These are phyloP conservation scores for Fagus sylvatica DNA, from an alignment of 306 rosid genomes.

Conservation along the genomic window DNA sequence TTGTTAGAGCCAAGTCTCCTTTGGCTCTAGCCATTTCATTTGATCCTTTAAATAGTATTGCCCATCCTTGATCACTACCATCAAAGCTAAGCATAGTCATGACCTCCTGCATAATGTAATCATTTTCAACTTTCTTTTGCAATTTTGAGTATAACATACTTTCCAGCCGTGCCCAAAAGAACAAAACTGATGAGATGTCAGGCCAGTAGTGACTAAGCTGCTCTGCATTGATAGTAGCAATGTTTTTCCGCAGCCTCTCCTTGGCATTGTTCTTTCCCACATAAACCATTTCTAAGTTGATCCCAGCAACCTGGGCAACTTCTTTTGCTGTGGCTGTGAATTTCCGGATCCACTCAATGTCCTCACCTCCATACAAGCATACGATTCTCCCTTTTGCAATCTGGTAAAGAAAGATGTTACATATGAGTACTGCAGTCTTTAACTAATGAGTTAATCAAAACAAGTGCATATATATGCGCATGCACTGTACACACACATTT, in stretches of 20 bases:
- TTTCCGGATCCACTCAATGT: constrained; percentile 66
- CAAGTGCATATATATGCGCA: background rate
- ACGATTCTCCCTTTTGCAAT: constrained; percentile 43
- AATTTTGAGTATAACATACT: constrained; percentile 83
- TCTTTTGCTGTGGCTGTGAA: constrained; percentile 48
- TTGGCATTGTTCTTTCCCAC: constrained; percentile 75
- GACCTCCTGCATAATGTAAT: constrained; percentile 60
- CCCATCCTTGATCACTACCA: constrained; percentile 83
- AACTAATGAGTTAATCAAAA: background rate
- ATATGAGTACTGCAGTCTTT: background rate
- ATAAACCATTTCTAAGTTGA: constrained; percentile 56
- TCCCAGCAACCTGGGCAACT: constrained; percentile 43
- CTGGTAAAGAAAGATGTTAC: constrained; percentile 32
- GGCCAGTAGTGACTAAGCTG: constrained; percentile 57
- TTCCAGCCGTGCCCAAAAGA: constrained; percentile 83
- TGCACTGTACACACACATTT: background rate
- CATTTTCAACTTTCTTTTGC: constrained; percentile 52
- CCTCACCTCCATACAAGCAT: constrained; percentile 81
- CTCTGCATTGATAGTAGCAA: constrained; percentile 22
- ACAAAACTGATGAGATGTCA: constrained; percentile 56
- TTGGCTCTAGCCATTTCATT: constrained; percentile 63
- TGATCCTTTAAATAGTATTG: constrained; percentile 51
- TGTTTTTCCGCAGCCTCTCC: constrained; percentile 50
- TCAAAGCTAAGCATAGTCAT: constrained; percentile 78
- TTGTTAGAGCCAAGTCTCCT: constrained; percentile 47